Base-by-base conservation (phyloP, 2,329 filamentous ascomycete genomes). In the Exophiala mesophila region DNA sequence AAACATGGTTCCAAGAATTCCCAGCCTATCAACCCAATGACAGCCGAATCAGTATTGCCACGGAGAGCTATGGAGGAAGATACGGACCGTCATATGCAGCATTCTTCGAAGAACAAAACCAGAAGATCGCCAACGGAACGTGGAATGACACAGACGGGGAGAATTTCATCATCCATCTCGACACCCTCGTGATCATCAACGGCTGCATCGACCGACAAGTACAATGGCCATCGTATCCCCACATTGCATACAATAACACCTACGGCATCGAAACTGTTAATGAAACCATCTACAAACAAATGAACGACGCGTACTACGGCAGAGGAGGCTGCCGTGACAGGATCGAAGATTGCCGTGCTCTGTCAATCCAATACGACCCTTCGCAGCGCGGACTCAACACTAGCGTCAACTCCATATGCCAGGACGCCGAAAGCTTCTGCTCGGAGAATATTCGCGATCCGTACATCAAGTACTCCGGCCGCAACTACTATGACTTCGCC, bases 1-100 rank as follows among this genome's bases (percentile, higher is more conserved):
- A 77, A 54, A 64, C 66, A 2, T 82, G 78, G 64, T 73, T 76
- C 41, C 67, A 72, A 7, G 66, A 72, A 26, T 82, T 81, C 42
- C 76, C 74, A 0, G 64, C 68, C 12, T 79, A 81, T 53, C 64
- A 72, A 55, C 69, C 68, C 3, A 70, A 72, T 35, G 71, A 77
- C 38, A 69, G 73, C 32, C 44, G 45, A 4, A 44, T 57, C 20
- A 48, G 45, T 12, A 37, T 57, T 29, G 56, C 45, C 34, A 57
- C 46, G 3, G 41, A 52, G 26, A 35, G 24, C 26, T 60, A 60
- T 33, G 58, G 58, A 15, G 58, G 58, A 1, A 46, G 44, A 8
- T 61, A 58, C 35, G 58, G 58, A 2, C 57, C 58, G 6, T 45
- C 44, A 12, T 60, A 53, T 35, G 34, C 44, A 4, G 43, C 53